Conservation (phyloP, 2,329 filamentous ascomycete genomes). For the Fusarium xyrophilum region DNA sequence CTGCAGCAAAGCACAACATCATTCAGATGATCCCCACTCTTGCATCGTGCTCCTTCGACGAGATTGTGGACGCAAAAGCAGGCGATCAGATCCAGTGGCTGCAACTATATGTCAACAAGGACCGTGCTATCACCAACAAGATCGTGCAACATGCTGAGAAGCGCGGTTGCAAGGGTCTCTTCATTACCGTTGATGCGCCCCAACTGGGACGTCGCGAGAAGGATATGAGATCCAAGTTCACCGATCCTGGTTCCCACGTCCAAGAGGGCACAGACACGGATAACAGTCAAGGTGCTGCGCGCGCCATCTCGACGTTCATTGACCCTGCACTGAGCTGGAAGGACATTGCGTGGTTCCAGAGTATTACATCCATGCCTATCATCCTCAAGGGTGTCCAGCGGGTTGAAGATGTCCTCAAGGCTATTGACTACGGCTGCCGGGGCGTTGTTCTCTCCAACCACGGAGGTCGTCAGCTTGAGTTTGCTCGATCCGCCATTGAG, state of each 20-base stretch:
- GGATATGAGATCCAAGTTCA: slow-evolving; percentile 95
- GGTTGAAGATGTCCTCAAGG: slow-evolving; percentile 90
- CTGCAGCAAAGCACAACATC: slow-evolving; percentile 84
- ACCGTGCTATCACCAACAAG: slow-evolving; percentile 85
- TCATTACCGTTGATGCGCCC: slow-evolving; percentile 98
- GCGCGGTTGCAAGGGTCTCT: slow-evolving; percentile 91
- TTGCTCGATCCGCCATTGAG: slow-evolving; percentile 86
- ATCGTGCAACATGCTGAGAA: slow-evolving; percentile 92
- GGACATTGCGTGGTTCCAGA: slow-evolving; percentile 91
- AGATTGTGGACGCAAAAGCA: slow-evolving; percentile 84
- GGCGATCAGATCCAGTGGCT: slow-evolving; percentile 93
- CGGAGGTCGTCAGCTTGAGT: slow-evolving; percentile 92
- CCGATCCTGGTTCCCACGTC: slow-evolving; percentile 81
- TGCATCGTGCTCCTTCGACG: slow-evolving; percentile 96
- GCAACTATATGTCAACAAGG: slow-evolving; percentile 96
- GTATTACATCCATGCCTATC: slow-evolving; percentile 93
- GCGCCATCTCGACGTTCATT: slow-evolving; percentile 96
- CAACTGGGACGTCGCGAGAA: slow-evolving; percentile 95
- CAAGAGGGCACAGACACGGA: slow-evolving; percentile 80
- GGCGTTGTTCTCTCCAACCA: slow-evolving; percentile 96
- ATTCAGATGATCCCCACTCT: slow-evolving; percentile 99
- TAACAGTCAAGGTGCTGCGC: slow-evolving; percentile 87
- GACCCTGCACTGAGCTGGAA: slow-evolving; percentile 93
- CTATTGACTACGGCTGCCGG: slow-evolving; percentile 81
- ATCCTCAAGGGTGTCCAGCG: slow-evolving; percentile 96